Conservation (phyloP, 2,329 filamentous ascomycete genomes). For the Beauveria australis region DNA sequence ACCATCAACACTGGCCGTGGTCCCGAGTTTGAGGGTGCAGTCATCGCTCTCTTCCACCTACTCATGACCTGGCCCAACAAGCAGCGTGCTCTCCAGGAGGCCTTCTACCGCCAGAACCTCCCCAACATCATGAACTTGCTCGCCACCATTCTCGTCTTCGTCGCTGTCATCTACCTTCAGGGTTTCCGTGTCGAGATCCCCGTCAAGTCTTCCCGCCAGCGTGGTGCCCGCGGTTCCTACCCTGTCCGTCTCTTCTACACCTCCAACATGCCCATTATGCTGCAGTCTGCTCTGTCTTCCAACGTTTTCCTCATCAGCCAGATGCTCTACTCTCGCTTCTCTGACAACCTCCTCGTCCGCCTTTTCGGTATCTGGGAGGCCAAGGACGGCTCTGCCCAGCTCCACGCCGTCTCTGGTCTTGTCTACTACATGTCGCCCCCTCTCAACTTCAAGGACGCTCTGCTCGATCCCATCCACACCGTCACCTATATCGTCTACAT, state of each 20-base stretch:
- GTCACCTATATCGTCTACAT: slow-evolving; percentile 94
- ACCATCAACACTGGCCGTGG: slow-evolving; percentile 99
- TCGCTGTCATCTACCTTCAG: slow-evolving; percentile 97
- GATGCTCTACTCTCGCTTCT: slow-evolving; percentile 99
- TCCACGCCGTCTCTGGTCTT: slow-evolving; percentile 85
- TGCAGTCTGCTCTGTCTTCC: slow-evolving; percentile 96
- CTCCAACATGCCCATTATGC: slow-evolving; percentile 99
- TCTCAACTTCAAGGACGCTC: slow-evolving; percentile 92
- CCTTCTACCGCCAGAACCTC: slow-evolving; percentile 98
- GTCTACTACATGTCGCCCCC: slow-evolving; percentile 99
- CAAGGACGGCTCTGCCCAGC: slow-evolving; percentile 90
- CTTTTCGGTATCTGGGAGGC: slow-evolving; percentile 98
- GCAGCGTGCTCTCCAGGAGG: slow-evolving; percentile 95
- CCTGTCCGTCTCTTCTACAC: slow-evolving; percentile 99
- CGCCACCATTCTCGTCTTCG: slow-evolving; percentile 87
- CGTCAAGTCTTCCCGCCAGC: slow-evolving; percentile 98
- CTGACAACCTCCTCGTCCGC: slow-evolving; percentile 95
- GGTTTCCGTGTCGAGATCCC: slow-evolving; percentile 99
- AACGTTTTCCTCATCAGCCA: slow-evolving; percentile 99
- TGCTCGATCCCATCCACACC: slow-evolving; percentile 95
- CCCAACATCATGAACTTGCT: slow-evolving; percentile 99
- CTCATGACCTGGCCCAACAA: slow-evolving; percentile 99
- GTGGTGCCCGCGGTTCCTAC: slow-evolving; percentile 96
- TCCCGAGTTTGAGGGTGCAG: slow-evolving; percentile 96
- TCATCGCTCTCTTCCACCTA: slow-evolving; percentile 96